Evolutionary conservation across 1,284 basidiomycete species (phyloP).

Genomic region (Tilletiaria anomala): DNA sequence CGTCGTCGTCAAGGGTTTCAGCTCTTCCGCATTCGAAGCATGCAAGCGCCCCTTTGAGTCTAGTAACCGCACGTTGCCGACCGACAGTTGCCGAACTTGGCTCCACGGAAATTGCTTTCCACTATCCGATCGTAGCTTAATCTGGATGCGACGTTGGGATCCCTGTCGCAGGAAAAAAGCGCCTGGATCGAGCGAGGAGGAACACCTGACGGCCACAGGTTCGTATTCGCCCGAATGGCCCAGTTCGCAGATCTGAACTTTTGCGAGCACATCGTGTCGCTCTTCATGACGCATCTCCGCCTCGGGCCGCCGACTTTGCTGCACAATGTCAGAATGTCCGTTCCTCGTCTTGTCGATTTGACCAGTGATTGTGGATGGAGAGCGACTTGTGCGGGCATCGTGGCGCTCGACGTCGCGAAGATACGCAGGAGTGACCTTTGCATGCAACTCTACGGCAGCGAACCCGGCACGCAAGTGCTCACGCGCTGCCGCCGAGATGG

Average conservation of each 20-base stretch:
- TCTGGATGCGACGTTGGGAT: conserved; percentile 64
- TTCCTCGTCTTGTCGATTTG: conserved; percentile 44
- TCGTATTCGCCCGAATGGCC: conserved; percentile 67
- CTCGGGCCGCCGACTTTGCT: conserved; percentile 5
- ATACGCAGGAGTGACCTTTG: conserved; percentile 10
- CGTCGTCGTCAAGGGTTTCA: conserved; percentile 13
- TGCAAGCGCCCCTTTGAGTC: conserved; percentile 68
- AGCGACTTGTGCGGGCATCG: conserved; percentile 5
- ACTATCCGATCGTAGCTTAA: conserved; percentile 71
- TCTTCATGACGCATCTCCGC: conserved; percentile 73
- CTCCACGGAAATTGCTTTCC: conserved; percentile 77
- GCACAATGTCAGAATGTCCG: conserved; percentile 39
- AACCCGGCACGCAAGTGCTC: conserved; percentile 11
- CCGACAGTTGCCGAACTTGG: conserved; percentile 57
- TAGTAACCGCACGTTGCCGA: conserved; percentile 70
- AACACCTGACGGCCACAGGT: conserved; percentile 66
- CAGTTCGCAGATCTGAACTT: conserved; percentile 74
- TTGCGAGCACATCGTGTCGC: conserved; percentile 71
- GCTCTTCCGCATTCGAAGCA: conserved; percentile 47
- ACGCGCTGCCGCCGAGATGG: background rate
- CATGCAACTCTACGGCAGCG: conserved; percentile 23
- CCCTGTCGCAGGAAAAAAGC: conserved; percentile 83
- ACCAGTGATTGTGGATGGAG: conserved; percentile 3
- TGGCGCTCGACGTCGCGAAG: conserved; percentile 14
- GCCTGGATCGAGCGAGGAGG: conserved; percentile 65